These are phyloP conservation scores for Mycena rosella DNA, from an alignment of 768 basidiomycete genomes.

Conservation along the genomic window DNA sequence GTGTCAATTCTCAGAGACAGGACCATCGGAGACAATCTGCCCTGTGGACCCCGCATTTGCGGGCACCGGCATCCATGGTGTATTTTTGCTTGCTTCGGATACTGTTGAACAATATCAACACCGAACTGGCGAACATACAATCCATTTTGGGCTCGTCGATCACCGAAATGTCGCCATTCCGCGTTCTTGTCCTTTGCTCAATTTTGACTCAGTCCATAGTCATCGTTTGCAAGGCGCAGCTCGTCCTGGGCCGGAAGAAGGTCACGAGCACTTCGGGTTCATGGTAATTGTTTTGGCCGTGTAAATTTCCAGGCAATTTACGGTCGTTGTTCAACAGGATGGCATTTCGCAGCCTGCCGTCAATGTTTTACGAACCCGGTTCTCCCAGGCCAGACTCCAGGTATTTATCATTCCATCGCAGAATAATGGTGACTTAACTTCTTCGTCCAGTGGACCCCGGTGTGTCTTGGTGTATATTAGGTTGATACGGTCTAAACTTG, in stretches of 20 bases:
- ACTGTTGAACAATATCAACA: slow-evolving; percentile 37
- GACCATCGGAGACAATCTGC: slow-evolving; percentile 32
- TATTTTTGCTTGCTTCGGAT: slow-evolving; percentile 41
- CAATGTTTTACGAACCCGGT: slow-evolving; percentile 32
- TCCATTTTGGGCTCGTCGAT: slow-evolving; percentile 36
- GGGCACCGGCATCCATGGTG: slow-evolving; percentile 39
- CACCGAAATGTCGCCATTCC: slow-evolving; percentile 29
- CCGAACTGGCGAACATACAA: slow-evolving; percentile 36
- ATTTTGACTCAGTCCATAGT: background rate
- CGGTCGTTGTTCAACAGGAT: slow-evolving; percentile 16
- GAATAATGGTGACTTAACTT: background rate
- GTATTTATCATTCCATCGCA: background rate
- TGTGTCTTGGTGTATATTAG: background rate
- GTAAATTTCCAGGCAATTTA: background rate
- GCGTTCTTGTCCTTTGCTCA: background rate
- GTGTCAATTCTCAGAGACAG: slow-evolving; percentile 25
- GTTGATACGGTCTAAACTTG: background rate
- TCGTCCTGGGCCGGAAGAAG: slow-evolving; percentile 42
- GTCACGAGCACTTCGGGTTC: slow-evolving; percentile 46
- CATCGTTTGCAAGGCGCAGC: slow-evolving; percentile 38
- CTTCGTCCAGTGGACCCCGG: slow-evolving; percentile 17
- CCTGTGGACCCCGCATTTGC: slow-evolving; percentile 36
- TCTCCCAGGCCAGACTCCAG: slow-evolving; percentile 36
- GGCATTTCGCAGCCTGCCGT: slow-evolving; percentile 41
- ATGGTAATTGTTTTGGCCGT: slow-evolving; percentile 24